These are phyloP conservation scores for Candida fluviatilis DNA, from an alignment of 805 yeast species.

Conservation along the genomic window DNA sequence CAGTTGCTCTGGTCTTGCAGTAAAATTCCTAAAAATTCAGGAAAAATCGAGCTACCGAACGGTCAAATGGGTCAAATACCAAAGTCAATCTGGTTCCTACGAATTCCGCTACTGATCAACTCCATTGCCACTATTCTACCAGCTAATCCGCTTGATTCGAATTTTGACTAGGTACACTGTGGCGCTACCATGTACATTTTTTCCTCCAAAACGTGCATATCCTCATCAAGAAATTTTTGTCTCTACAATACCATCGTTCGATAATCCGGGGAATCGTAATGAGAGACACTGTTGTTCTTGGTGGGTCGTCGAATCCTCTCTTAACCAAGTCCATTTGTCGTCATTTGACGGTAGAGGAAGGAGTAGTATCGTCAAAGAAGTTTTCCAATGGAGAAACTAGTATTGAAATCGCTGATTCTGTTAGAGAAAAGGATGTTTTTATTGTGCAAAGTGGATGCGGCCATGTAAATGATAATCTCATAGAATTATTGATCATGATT, in stretches of 20 bases:
- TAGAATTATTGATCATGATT: constrained; percentile 77
- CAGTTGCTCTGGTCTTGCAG: constrained; percentile 71
- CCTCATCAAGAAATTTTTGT: not conserved
- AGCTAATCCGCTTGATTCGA: too few species aligned
- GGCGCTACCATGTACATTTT: not conserved
- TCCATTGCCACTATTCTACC: not conserved
- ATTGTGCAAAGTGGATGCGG: constrained; percentile 87
- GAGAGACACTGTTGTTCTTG: constrained; percentile 83
- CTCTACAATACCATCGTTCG: not conserved
- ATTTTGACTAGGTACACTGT: too few species aligned
- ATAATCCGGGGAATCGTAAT: constrained; percentile 28
- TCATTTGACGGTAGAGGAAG: constrained; percentile 69
- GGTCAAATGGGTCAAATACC: constrained; percentile 84
- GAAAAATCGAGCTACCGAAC: constrained; percentile 60
- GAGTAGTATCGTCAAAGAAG: constrained; percentile 60
- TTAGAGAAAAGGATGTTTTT: constrained; percentile 93
- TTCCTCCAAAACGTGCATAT: not conserved
- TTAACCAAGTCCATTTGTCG: constrained; percentile 73
- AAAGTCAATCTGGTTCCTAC: constrained; percentile 72
- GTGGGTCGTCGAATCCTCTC: constrained; percentile 86
- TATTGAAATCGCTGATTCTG: constrained; percentile 80
- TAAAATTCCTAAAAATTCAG: constrained; percentile 64
- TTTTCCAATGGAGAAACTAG: constrained; percentile 91
- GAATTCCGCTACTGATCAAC: constrained; percentile 60
- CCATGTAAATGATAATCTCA: constrained; percentile 79